Evolutionary conservation across 140 eudicot genomes (phyloP), one percentile per base, ranked within the genome.

Genomic region (Oenanthe javanica): DNA sequence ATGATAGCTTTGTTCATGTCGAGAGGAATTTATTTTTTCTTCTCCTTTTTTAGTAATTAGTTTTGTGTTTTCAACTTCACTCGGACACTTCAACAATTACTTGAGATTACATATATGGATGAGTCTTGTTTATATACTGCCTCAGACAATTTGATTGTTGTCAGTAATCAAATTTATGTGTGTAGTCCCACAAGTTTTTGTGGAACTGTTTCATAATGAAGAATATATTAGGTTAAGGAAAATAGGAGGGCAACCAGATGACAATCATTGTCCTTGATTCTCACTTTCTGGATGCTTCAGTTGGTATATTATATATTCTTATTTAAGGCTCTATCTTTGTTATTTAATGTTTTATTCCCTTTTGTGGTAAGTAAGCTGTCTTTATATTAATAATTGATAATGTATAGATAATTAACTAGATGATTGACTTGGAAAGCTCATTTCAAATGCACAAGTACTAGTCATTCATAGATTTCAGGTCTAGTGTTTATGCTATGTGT

Each of bases 171-270:
- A 40, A 72, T 40, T 25, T 55, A 21, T 50, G 47, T 38, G 18
- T 36, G 73, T 72, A 74, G 55, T 64, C 54, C 13, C 59, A 42
- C 47, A 76, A 46, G 73, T 76, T 81, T 25, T 80, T 74, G 70
- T 59, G 49, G 51, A 43, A 57, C 78, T 80, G 73, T 76, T 71
- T 74, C 57, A 77, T 81, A 81, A 77, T 66, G 77, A 51, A 80
- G 81, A 86, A 76, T 82, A 69, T 82, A 72, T 72, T 86, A 72
- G 83, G 86, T 81, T 45, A 77, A 80, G 76, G 47, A 81, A 66
- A 75, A 40, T 54, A n/a, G 59, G 78, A 47, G 57, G 59, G 78
- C 59, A 47, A 47, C 51, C 31, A 75, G 63, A 23, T 48, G 64
- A 15, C 45, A 75, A 75, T 75, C 38, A 75, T 75, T 66, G 81